Base-by-base conservation (phyloP, 345 rosid genomes). In the Linum lewisii region DNA sequence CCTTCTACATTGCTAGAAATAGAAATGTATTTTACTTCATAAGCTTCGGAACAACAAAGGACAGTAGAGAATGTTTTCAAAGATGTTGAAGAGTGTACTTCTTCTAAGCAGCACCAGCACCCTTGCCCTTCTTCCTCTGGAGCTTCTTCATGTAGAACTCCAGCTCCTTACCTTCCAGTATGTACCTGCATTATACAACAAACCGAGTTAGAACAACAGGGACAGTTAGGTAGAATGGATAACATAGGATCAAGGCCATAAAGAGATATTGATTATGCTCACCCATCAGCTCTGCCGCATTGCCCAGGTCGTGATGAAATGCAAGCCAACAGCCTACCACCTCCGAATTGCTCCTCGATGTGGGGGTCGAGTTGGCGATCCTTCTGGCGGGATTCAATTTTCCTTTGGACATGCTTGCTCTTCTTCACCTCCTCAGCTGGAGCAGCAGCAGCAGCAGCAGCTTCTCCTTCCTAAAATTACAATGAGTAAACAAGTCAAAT, bases 261-360 rank as follows among this genome's bases (percentile, higher is more conserved):
- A 6, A 51, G 54, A 18, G 54, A 18, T 10, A 7, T 15, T 5
- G 21, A 51, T 51, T 18, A 21, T 18, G 56, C 71, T 42, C 73
- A 85, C 92, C 92, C 92, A 58, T 85, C 92, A 57, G 86, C 88
- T 73, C 88, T 88, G 21, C 88, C 88, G 0, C 92, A 82, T 38
- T 85, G 92, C 29, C 92, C 92, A 25, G 92, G 92, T 61, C 92
- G 75, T 24, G 92, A 82, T 49, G 92, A 77, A 71, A 85, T 85
- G 21, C 83, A 77, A 1, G 92, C 92, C 66, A 82, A 67, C 67
- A 82, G 54, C 63, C 92, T 82, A 24, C 92, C 88, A 29, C 88
- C 60, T 0, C 86, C 74, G 11, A 82, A 85, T 22, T 82, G 92
- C 67, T 82, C 92, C 72, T 85, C 92, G 21, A 85, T 85, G 68